Evolutionary conservation across 371 early-diverging fungal genomes (phyloP), one percentile per base, ranked within the genome.

Genomic region (Coemansia sp.): DNA sequence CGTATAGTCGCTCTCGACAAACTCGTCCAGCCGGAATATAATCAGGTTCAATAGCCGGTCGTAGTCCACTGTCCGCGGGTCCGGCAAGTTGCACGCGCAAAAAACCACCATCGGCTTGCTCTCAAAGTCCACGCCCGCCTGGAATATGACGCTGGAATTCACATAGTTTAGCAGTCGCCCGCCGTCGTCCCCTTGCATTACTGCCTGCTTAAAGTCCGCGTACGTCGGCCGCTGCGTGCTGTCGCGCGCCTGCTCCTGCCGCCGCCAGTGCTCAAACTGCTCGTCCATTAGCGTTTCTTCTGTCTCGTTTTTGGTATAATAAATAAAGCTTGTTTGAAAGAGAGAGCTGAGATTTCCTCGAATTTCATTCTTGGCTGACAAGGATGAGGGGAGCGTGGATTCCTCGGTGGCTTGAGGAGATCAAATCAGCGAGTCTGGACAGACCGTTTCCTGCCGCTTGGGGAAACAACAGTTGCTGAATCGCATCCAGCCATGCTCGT

Each of bases 1-100:
- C 1, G 90, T 87, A 74, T 94, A 95, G 51, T 92, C 94, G 60
- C 81, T 90, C 57, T 93, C 93, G 7, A 92, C 94, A 77, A 91
- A 88, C 66, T 58, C 57, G 37, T 63, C 59, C 18, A 68, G 42
- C 11, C 68, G 44, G 44, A 56, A 60, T 29, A 64, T 46, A 32
- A 72, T 75, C 51, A 80, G 88, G 90, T 82, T 84, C 34, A 94
- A 69, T 49, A 96, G 82, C 47, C 83, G 65, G 68, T 96, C 92
- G 75, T 94, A 94, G 69, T 94, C 82, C 9, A 87, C 86, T 0
- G 80, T 72, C 37, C 71, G 67, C 12, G 94, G 91, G 72, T 89
- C 82, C 4, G 94, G 97, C 37, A 96, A 69, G 43, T 87, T 84
- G 77, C 90, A 88, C 12, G 91, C 88, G 76, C 89, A 88, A 53